Base-by-base conservation (phyloP, 129 eudicot species). In the Helichrysum umbraculigerum region DNA sequence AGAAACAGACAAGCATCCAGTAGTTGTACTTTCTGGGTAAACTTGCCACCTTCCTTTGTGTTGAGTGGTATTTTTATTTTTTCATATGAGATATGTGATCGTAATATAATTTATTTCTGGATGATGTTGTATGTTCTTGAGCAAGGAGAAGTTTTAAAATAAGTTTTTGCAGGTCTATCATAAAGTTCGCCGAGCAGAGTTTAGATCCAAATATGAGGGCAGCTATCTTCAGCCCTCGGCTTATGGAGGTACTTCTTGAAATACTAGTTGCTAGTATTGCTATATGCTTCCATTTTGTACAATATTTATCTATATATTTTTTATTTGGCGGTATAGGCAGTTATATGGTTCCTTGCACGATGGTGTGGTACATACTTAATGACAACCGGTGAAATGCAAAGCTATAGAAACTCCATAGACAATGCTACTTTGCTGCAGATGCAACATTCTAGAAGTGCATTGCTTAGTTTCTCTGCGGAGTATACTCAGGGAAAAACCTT, bases 281-380 rank as follows among this genome's bases (percentile, higher is more conserved):
- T 25, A 5, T 71, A 35, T 2, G 44, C 25, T 56, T 71, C n/a
- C 52, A 54, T 52, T 65, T 64, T 63, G 19, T 63, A 76, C 66
- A 54, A 76, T 15, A 52, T 28, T 82, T 68, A 34, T 28, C 77
- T 39, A 20, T 66, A 68, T 28, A 37, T 64, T 77, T 42, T 54
- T 64, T 41, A 29, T 59, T 41, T 66, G 61, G 21, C 74, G 70
- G 67, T 63, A 35, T 82, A 94, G 98, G 98, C 97, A 76, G 69
- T 91, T 69, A 84, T 91, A 78, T 94, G 98, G 98, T 94, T 94
- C 78, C 87, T 94, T 81, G 91, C 96, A 8, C 83, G 98, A 78
- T 94, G 98, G 98, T 88, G 93, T 14, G 47, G 80, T 79, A 94
- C 98, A 69, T 94, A 88, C 72, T 76, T 94, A 25, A 82, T 94